Base-by-base conservation (phyloP, 176 grass and related monocot species). In the Alopecurus myosuroides region DNA sequence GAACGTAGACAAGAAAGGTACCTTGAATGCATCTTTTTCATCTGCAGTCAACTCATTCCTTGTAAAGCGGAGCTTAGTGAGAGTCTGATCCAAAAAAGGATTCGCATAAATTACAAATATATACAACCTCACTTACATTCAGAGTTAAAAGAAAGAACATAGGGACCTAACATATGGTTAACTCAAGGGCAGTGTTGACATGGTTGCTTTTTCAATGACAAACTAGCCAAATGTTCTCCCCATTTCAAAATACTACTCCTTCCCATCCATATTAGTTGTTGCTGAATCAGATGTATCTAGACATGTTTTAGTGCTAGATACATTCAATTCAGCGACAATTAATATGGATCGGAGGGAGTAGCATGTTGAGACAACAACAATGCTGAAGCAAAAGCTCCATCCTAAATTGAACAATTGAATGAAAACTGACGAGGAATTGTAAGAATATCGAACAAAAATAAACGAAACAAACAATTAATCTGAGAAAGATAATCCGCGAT, bases 1-100 rank as follows among this genome's bases (percentile, higher is more conserved):
- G 31, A 70, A 55, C 35, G 30, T 76, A 25, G 5, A 63, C 18
- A 81, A 85, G 23, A 78, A 78, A 85, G 51, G 88, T 95, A 98
- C 97, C 79, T 92, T 71, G 28, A 98, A 98, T 51, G 77, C 80
- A 75, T 77, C 77, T 55, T 95, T 94, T 29, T 98, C 97, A 79
- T 83, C 85, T 26, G 86, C 86, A 18, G 84, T 81, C 12, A 98
- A 78, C 66, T 85, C 81, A 82, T 92, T 91, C 88, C 97, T 95
- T 12, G 86, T 89, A 81, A 98, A 95, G 13, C 97, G 89, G 77
- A 98, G 89, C 86, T 98, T 98, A 35, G 91, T 98, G 11, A 98
- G 86, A 64, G 97, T 98, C 97, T 98, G 89, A 19, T 73, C 23
- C 51, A 74, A 9, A 85, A 20, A 36, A 85, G 57, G 9, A 81